Evolutionary conservation across 306 rosid genomes (phyloP).

Genomic region (Trichosanthes cucumerina): DNA sequence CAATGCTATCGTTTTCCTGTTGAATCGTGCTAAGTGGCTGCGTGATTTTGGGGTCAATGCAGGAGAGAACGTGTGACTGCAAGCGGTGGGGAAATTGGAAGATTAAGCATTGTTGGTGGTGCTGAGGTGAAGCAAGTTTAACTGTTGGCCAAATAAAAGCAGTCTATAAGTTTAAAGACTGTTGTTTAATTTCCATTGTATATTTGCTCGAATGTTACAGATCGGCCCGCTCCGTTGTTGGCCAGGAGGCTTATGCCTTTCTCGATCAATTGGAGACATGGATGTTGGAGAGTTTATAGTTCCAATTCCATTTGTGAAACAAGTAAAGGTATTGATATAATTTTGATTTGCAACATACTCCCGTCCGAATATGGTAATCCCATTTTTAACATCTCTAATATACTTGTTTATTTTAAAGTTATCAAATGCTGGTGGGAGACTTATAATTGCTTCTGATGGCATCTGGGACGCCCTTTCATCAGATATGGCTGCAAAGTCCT

Average conservation of each 20-base stretch:
- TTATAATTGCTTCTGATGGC: conserved; percentile 89
- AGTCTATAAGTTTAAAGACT: background rate
- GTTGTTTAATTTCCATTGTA: background rate
- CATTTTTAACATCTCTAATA: conserved; percentile 18
- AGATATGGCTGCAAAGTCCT: conserved; percentile 75
- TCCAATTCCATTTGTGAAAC: conserved; percentile 88
- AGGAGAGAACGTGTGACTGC: conserved; percentile 94
- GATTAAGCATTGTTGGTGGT: conserved; percentile 88
- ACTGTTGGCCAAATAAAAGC: background rate
- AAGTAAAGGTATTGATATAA: conserved; percentile 64
- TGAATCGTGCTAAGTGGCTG: conserved; percentile 4
- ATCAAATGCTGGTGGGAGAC: conserved; percentile 86
- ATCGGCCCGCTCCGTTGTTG: conserved; percentile 98
- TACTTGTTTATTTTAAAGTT: conserved; percentile 32
- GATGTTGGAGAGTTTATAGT: conserved; percentile 96
- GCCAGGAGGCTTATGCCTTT: conserved; percentile 98
- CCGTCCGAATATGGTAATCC: background rate
- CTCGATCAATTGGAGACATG: conserved; percentile 95
- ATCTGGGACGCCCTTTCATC: conserved; percentile 95
- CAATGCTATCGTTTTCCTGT: background rate
- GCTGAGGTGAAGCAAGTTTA: conserved; percentile 51
- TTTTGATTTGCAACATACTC: background rate
- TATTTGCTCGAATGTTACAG: conserved; percentile 27
- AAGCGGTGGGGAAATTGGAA: conserved; percentile 97
- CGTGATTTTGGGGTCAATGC: conserved; percentile 14